A percentile compares a stretch with the other conserved stretches of the same genome.
These are phyloP conservation scores for Magnaporthiopsis rhizophila DNA, from an alignment of 2,329 filamentous ascomycete species.

Conservation along the genomic window DNA sequence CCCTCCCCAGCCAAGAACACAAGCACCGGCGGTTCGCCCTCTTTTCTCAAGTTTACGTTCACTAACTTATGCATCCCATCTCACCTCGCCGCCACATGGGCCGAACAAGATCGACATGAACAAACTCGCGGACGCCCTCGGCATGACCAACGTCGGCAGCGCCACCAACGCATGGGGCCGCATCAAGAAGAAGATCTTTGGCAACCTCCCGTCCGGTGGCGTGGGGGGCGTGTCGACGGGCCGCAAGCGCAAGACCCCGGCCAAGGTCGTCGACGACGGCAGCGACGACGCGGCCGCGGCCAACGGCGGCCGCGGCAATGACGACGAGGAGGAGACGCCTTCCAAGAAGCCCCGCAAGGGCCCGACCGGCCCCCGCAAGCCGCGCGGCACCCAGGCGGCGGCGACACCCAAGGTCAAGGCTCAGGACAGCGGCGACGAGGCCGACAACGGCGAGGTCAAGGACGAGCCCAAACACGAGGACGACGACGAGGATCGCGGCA, in stretches of 20 bases:
- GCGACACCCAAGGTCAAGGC: background rate
- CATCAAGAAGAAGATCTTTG: slow-evolving; percentile 20
- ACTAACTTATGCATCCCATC: background rate
- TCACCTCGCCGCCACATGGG: background rate
- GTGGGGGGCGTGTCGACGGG: background rate
- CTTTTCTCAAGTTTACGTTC: background rate
- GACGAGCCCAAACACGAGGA: slow-evolving; percentile 3
- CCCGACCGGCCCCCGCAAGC: background rate
- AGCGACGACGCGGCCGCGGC: background rate
- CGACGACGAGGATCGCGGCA: background rate
- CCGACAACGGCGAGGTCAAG: slow-evolving; percentile 1
- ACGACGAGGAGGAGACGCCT: background rate
- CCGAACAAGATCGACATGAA: slow-evolving; percentile 15
- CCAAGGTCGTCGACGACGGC: slow-evolving; percentile 3
- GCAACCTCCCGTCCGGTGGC: slow-evolving; percentile 8
- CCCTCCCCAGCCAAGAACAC: background rate
- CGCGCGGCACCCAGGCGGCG: background rate
- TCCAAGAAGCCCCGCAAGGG: background rate
- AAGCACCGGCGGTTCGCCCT: background rate
- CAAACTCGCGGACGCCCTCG: slow-evolving; percentile 15
- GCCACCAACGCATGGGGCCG: slow-evolving; percentile 18
- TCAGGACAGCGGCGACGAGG: background rate
- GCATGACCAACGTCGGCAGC: slow-evolving; percentile 17
- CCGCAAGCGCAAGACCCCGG: slow-evolving; percentile 15
- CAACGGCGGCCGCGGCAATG: background rate